Base-by-base conservation (phyloP, 2,329 filamentous ascomycete species). In the Cladorrhinum sp. region DNA sequence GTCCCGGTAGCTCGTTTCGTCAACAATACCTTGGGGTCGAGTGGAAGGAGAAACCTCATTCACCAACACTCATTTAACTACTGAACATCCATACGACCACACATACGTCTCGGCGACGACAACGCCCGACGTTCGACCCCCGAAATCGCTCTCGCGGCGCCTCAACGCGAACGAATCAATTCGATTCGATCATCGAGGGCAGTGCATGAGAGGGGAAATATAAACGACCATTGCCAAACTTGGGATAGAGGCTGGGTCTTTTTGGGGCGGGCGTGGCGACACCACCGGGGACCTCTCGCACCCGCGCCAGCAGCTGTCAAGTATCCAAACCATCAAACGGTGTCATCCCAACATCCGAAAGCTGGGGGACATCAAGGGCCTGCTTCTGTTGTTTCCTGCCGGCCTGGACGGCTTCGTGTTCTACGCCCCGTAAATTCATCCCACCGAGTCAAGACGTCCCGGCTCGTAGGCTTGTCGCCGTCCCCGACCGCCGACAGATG, bases 171-270 rank as follows among this genome's bases (percentile, higher is more conserved):
- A 36, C 16, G 25, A 45, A 29, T 13, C 53, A 25, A 56, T 55
- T 45, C 32, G 20, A 41, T 10, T 18, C 53, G 12, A 55, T 56
- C 3, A 18, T 41, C 36, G 36, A 41, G 51, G 48, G 54, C 53
- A 60, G 58, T 36, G 45, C 22, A 41, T 57, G 50, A 45, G 41
- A 25, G 36, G 52, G 36, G n/a, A n/a, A n/a, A 12, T 18, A 45
- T 45, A 45, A 22, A 45, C 16, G 16, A 45, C 16, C 18, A 20
- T 45, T 22, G 41, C n/a, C 41, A 18, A 3, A 45, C 41, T 45
- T 18, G 41, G 41, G 41, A 45, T 22, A 55, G 64, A 65, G 60
- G 59, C 62, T 60, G 62, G 64, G 59, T 36, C 16, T 50, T 36
- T 16, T 36, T 16, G 8, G 32, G 41, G 41, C 16, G n/a, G 55